phyloP scores from a whole-genome alignment of 805 yeast species.

The Ogataea corticis region DNA sequence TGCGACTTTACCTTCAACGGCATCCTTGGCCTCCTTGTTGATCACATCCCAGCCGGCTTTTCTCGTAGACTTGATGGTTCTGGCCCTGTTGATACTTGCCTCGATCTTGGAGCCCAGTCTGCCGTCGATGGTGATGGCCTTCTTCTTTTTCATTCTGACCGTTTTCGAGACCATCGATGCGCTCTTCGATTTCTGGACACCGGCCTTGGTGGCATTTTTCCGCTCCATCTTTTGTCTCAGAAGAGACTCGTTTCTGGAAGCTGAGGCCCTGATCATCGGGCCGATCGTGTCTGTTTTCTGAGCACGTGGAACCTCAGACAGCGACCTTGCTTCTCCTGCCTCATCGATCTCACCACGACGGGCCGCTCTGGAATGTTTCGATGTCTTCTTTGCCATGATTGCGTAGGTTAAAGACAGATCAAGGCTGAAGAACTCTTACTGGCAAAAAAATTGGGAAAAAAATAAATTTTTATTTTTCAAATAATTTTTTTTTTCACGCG shows the following conservation, averaged over 20 bases:
- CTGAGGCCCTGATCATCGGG: slow-evolving; percentile 64
- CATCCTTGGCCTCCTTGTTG: slow-evolving; percentile 46
- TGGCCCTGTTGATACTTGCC: slow-evolving; percentile 64
- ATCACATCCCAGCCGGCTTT: slow-evolving; percentile 74
- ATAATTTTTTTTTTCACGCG: neutral
- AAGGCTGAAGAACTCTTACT: neutral
- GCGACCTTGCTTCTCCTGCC: slow-evolving; percentile 41
- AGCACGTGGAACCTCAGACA: slow-evolving; percentile 56
- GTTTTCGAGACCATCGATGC: slow-evolving; percentile 29
- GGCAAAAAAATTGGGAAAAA: neutral
- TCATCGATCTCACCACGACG: slow-evolving; percentile 59
- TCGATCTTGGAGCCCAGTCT: slow-evolving; percentile 61
- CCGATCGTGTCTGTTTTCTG: slow-evolving; percentile 60
- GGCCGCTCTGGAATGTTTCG: slow-evolving; percentile 76
- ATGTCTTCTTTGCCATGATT: slow-evolving; percentile 39
- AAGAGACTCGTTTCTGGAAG: slow-evolving; percentile 59
- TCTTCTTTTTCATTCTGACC: slow-evolving; percentile 41
- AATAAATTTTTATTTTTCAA: neutral
- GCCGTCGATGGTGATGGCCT: slow-evolving; percentile 53
- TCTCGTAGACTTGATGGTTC: slow-evolving; percentile 58
- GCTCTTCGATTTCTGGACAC: slow-evolving; percentile 26
- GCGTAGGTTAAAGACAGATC: neutral
- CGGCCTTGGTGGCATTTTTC: slow-evolving; percentile 12
- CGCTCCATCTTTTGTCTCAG: slow-evolving; percentile 56
- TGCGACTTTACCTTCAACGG: slow-evolving; percentile 18